Evolutionary conservation across 495 filamentous ascomycete genomes (phyloP).

Genomic region (Tetracladium marchalianum): DNA sequence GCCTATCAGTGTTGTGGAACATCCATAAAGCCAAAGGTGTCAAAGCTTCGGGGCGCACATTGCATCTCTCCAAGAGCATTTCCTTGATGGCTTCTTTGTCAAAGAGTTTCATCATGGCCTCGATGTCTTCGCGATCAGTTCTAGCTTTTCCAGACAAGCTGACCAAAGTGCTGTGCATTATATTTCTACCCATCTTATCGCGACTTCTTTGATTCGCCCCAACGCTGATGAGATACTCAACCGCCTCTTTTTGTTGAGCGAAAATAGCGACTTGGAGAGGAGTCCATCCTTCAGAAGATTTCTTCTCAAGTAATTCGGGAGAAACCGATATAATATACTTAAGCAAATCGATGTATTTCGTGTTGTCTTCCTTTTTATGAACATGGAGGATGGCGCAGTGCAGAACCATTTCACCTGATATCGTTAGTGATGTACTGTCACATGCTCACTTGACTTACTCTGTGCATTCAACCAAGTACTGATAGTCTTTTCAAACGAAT

Average conservation of each 20-base stretch:
- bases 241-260: conserved; percentile 38
- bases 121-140: conserved; percentile 1
- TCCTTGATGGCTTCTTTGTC: conserved; percentile 18
- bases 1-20: conserved; percentile 16
- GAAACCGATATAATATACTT: conserved; percentile 48
- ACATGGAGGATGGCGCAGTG: conserved; percentile 52
- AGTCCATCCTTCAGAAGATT: conserved; percentile 43
- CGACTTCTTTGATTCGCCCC: conserved; percentile 48
- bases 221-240: conserved; percentile 47
- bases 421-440: conserved; percentile 17
- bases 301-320: conserved; percentile 48
- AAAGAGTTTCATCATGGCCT: conserved; percentile 11
- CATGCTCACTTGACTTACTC: conserved; percentile 16
- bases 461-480: conserved; percentile 48
- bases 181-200: conserved; percentile 12
- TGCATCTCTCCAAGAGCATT: conserved; percentile 37
- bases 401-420: conserved; percentile 48
- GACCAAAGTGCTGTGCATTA: conserved; percentile 10
- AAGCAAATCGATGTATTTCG: conserved; percentile 39
- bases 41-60: conserved; percentile 27
- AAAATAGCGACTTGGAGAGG: conserved; percentile 51
- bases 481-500: conserved; percentile 50
- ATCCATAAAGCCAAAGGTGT: conserved; percentile 36
- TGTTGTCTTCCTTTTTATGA: conserved; percentile 17
- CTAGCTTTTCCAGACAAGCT: background rate